Evolutionary conservation across 176 grass and related monocot genomes (phyloP).

Genomic region (Hordeum marinum): DNA sequence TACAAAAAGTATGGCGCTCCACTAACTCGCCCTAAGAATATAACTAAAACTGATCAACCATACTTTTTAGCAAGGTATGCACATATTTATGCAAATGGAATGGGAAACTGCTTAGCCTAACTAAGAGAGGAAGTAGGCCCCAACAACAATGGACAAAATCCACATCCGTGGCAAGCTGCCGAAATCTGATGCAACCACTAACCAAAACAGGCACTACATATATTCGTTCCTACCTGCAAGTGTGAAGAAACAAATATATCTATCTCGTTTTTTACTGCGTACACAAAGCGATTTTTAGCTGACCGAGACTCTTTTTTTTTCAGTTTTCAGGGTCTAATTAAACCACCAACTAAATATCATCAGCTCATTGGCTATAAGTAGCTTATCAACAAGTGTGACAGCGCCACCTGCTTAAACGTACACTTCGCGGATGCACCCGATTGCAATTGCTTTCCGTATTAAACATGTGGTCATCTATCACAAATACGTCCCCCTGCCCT

Average conservation of each 20-base stretch:
- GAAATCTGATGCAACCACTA: conserved; percentile 5
- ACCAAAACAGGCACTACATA: neutral
- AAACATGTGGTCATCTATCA: neutral
- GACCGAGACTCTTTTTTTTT: neutral
- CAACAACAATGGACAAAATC: conserved; percentile 22
- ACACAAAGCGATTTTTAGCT: neutral
- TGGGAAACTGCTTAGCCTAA: conserved; percentile 13
- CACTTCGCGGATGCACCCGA: neutral
- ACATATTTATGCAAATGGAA: conserved; percentile 11
- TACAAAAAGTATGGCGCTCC: too few species aligned
- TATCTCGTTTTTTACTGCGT: neutral
- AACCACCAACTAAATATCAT: neutral
- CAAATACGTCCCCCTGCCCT: neutral
- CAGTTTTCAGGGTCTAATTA: neutral
- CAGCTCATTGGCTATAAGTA: neutral
- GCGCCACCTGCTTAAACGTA: neutral
- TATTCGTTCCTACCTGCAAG: neutral
- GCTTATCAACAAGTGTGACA: neutral
- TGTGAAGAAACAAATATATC: neutral
- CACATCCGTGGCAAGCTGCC: neutral
- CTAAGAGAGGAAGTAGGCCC: conserved; percentile 10
- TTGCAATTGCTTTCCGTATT: neutral
- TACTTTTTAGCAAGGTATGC: neutral
- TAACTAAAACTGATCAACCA: neutral
- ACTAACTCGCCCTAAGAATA: neutral